Base-by-base conservation (phyloP, 345 rosid species). In the Cardiospermum halicacabum region DNA sequence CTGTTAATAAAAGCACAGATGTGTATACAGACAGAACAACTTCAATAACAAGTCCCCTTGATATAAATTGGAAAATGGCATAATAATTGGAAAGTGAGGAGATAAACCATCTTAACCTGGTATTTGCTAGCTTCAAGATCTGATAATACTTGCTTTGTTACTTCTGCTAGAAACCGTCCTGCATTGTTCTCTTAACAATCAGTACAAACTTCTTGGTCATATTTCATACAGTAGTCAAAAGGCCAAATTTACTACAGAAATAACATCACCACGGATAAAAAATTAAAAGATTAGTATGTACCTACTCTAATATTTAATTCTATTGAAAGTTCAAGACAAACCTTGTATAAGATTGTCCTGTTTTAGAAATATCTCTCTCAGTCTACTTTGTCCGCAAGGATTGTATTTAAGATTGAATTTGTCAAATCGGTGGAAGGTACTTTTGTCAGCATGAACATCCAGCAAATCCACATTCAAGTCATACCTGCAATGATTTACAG, bases 361-460 rank as follows among this genome's bases (percentile, higher is more conserved):
- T 74, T 81, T 81, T 72, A 81, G 62, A 62, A 82, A 82, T 36
- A 82, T 82, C 73, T 82, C 86, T 56, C 86, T 70, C 11, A 82
- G 83, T 66, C 86, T 82, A 57, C 86, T 82, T 70, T 82, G 86
- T 45, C 86, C 86, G 63, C 86, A 82, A 11, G 86, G 86, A 67
- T 82, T 82, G 34, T 82, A 82, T 68, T 82, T 82, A 53, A 82
- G 83, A 70, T 82, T 82, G 72, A 82, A 82, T 70, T 82, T 82
- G 37, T 82, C 86, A 53, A 82, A 81, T 45, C 85, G 78, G 58
- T 78, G 85, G 54, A 81, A 81, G 58, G 82, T 81, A 62, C 77
- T 81, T 59, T 81, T 81, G 65, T 81, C 83, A 72, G 83, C 83
- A 72, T 81, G 85, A 58, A 81, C 85, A 67, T 81, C 85, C 75